phyloP scores from a whole-genome alignment of 306 rosid genomes.

The Fragaria vesca region DNA sequence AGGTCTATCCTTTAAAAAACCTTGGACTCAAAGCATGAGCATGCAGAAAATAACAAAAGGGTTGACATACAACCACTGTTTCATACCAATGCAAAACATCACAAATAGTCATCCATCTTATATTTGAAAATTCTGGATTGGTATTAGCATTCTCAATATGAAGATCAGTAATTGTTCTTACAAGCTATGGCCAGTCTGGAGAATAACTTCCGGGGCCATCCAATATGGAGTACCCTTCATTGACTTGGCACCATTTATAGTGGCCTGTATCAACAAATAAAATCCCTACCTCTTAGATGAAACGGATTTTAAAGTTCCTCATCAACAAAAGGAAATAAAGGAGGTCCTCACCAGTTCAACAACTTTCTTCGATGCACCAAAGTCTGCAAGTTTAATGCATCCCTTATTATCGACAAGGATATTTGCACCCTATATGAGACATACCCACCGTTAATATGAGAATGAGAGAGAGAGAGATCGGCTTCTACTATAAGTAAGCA shows the following conservation, averaged over 20 bases:
- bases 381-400: constrained; percentile 94
- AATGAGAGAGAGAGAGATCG: neutral
- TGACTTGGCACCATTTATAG: constrained; percentile 84
- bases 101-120: neutral
- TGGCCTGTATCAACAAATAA: constrained; percentile 57
- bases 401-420: constrained; percentile 96
- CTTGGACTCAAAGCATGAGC: neutral
- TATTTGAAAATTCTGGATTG: neutral
- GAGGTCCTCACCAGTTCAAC: constrained; percentile 73
- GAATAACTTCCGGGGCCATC: constrained; percentile 99
- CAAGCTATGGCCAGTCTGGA: constrained; percentile 97
- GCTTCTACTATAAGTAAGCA: constrained; percentile 1
- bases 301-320: constrained; percentile 10
- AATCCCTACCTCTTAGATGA: constrained; percentile 15
- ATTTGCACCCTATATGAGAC: constrained; percentile 77
- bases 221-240: constrained; percentile 98
- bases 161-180: constrained; percentile 37
- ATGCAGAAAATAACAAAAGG: neutral
- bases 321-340: constrained; percentile 18
- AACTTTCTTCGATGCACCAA: constrained; percentile 95
- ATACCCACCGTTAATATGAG: constrained; percentile 19
- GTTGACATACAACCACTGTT: neutral
- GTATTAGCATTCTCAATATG: neutral
- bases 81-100: neutral
- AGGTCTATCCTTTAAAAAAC: neutral